Evolutionary conservation across 495 filamentous ascomycete genomes (phyloP).

Genomic region (Monascus purpureus): DNA sequence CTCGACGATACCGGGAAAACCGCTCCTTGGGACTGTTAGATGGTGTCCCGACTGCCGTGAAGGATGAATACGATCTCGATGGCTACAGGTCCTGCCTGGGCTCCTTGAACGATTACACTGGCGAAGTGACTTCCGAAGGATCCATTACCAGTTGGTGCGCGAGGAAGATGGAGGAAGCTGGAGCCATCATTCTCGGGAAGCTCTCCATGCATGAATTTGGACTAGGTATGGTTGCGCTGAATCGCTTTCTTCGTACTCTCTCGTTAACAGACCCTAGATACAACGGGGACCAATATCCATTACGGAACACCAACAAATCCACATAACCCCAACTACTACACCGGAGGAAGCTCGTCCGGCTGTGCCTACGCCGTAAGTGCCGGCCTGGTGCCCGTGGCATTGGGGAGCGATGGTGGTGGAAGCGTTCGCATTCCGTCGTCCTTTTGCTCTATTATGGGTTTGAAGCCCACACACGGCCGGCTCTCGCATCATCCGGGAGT

Average conservation of each 20-base stretch:
- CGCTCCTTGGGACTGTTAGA: constrained; percentile 45
- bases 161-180: constrained; percentile 6
- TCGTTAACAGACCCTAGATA: constrained; percentile 26
- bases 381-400: constrained; percentile 54
- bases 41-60: constrained; percentile 61
- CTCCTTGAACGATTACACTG: constrained; percentile 16
- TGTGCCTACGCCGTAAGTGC: constrained; percentile 52
- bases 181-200: neutral
- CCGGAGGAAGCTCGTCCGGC: constrained; percentile 65
- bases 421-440: constrained; percentile 54
- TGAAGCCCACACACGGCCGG: constrained; percentile 60
- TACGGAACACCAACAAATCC: constrained; percentile 63
- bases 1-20: constrained; percentile 42
- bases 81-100: constrained; percentile 46
- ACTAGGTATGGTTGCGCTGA: constrained; percentile 19
- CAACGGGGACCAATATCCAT: constrained; percentile 54
- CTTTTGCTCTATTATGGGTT: constrained; percentile 62
- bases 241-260: neutral
- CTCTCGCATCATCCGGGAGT: constrained; percentile 38
- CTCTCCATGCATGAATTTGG: constrained; percentile 49
- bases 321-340: constrained; percentile 54
- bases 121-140: constrained; percentile 53
- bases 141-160: constrained; percentile 24
- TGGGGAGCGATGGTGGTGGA: constrained; percentile 69
- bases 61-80: constrained; percentile 51